Base-by-base conservation (phyloP, 2,329 filamentous ascomycete genomes). In the Aspergillus pseudoglaucus region DNA sequence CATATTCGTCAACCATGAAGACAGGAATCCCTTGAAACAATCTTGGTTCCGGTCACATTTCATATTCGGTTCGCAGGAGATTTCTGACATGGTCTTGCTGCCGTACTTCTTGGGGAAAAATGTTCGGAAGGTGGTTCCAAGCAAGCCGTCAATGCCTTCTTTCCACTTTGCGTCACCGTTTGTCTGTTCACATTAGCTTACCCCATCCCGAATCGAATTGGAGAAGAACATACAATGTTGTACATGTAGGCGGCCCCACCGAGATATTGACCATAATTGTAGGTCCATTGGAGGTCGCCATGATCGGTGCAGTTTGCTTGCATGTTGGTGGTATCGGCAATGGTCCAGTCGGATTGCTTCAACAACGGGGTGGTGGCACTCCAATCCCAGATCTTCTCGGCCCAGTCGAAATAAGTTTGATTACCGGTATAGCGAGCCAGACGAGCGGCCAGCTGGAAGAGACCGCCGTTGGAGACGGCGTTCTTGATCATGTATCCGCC, bases 361-460 rank as follows among this genome's bases (percentile, higher is more conserved):
- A 81, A 70, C 32, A 83, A 61, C 4, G 77, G 77, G 12, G 78
- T 71, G n/a, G 61, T 67, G 6, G 65, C 62, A 48, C 73, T 75
- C 80, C 80, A 83, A 53, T 81, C 75, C 72, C 77, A 80, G 22
- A 86, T 75, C 60, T 77, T 84, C 53, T 82, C 76, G 0, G 88
- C 88, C 86, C 85, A 90, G n/a, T 87, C 78, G 7, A 80, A 75
- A 62, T 95, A 95, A 0, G 87, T 93, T 47, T 78, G 61, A 67
- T 94, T 93, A 42, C 82, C 80, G 0, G 89, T 94, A 69, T 88
- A 93, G 10, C 84, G 76, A 0, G 86, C 85, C 6, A 94, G 76
- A 14, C 88, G 82, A 6, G 88, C 76, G 2, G 75, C 73, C 9
- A 82, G 70, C 54, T 80, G 76, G 63, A 81, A 80, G 49, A 81